Base-by-base conservation (phyloP, 2,329 filamentous ascomycete genomes). In the Apiospora hydei region DNA sequence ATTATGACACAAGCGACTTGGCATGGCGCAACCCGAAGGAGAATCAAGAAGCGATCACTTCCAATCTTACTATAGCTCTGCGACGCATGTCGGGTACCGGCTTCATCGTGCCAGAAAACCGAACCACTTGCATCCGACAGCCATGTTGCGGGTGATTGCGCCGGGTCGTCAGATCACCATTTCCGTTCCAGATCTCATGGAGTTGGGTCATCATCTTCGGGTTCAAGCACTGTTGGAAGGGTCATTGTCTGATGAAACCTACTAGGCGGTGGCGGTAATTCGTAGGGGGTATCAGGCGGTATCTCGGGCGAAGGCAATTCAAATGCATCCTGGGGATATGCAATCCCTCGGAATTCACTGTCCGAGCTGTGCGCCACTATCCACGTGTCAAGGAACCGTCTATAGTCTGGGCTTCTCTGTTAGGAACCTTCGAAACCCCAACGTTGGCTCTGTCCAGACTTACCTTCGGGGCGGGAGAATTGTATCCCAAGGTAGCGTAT, bases 401-500 rank as follows among this genome's bases (percentile, higher is more conserved):
- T 81, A 71, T 86, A 87, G 74, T 85, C 84, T 86, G 76, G 72
- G 72, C 18, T 46, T 26, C 44, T 61, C 69, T 30, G 18, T 70
- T 66, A 47, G 46, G 66, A 66, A 16, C 47, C 16, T 24, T 43
- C 18, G 24, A 53, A 30, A 13, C 18, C 38, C 34, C 53, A 38
- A 26, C 34, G 16, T 26, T 26, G 24, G 5, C 18, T 61, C 47
- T n/a, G n/a, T 34, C 3, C 69, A 72, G 57, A 43, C 80, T 77
- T 79, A 87, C 86, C 86, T 75, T 85, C 82, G 41, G 83, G 80
- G 61, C 83, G 82, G 57, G 83, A 86, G 74, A 88, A 88, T 70
- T 88, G 86, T 61, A 88, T 83, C 7, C 84, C 84, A 41, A 88
- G 79, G 76, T 87, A 85, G 68, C 84, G 83, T 68, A 88, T 85